Conservation (phyloP, 2,329 filamentous ascomycete species). For the Graphilbum sp. region DNA sequence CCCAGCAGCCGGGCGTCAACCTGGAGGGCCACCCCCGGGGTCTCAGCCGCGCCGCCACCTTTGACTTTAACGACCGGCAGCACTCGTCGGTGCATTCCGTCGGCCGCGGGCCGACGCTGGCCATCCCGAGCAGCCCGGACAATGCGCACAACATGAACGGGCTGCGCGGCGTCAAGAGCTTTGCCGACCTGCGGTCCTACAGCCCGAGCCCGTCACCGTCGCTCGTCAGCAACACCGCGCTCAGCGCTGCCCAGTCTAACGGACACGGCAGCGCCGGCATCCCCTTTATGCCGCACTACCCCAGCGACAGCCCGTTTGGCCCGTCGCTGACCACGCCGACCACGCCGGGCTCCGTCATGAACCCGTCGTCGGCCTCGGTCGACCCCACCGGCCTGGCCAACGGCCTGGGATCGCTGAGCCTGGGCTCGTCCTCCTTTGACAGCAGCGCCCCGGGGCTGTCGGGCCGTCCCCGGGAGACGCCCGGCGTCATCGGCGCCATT, state of each 20-base stretch:
- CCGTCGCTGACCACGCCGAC: slow-evolving; percentile 21
- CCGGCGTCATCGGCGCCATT: slow-evolving; percentile 49
- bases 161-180: slow-evolving; percentile 86
- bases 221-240: slow-evolving; percentile 29
- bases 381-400: slow-evolving; percentile 24
- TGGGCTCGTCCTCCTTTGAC: slow-evolving; percentile 31
- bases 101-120: slow-evolving; percentile 69
- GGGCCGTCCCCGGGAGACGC: slow-evolving; percentile 26
- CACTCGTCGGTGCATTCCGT: slow-evolving; percentile 36
- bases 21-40: slow-evolving; percentile 67
- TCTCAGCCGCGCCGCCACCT: slow-evolving; percentile 87
- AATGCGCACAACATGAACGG: slow-evolving; percentile 51
- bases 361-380: slow-evolving; percentile 10
- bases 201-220: slow-evolving; percentile 87
- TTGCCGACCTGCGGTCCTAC: slow-evolving; percentile 86
- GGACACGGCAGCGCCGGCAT: slow-evolving; percentile 12
- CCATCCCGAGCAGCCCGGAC: slow-evolving; percentile 68
- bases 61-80: slow-evolving; percentile 70
- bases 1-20: slow-evolving; percentile 47
- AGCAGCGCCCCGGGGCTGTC: slow-evolving; percentile 18
- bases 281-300: slow-evolving; percentile 30
- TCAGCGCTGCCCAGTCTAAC: slow-evolving; percentile 23
- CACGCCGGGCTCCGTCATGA: slow-evolving; percentile 16
- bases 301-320: slow-evolving; percentile 18
- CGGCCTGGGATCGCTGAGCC: slow-evolving; percentile 31